A percentile compares a stretch with the other conserved stretches of the same genome.
phyloP scores from a whole-genome alignment of 2,329 filamentous ascomycete genomes.

The Paraphaeosphaeria minitans region DNA sequence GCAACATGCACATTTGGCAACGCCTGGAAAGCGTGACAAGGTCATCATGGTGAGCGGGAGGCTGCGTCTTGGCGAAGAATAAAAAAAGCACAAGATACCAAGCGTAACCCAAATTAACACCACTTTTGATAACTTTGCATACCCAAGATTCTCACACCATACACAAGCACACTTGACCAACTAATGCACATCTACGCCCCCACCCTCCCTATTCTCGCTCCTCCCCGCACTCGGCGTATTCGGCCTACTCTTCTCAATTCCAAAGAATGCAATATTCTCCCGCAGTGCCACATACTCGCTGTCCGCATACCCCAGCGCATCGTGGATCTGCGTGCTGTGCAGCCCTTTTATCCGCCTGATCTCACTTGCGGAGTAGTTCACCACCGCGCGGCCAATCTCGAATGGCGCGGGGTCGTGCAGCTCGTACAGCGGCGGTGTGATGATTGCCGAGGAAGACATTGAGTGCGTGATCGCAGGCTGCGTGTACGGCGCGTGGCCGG shows the following conservation, averaged over 20 bases:
- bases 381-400: conserved; percentile 86
- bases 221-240: conserved; percentile 40
- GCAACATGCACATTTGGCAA: too few relatives aligned
- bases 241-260: conserved; percentile 45
- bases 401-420: conserved; percentile 45
- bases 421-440: conserved; percentile 33
- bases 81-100: too few relatives aligned
- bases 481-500: conserved; percentile 10
- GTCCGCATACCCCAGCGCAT: conserved; percentile 85
- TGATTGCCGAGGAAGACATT: conserved; percentile 18
- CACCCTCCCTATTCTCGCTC: conserved; percentile 4
- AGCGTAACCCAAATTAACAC: too few relatives aligned
- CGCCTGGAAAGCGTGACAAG: too few relatives aligned
- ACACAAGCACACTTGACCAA: neutral
- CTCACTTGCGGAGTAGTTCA: conserved; percentile 90
- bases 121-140: too few relatives aligned
- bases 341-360: conserved; percentile 83
- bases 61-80: too few relatives aligned
- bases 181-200: conserved; percentile 2
- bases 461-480: conserved; percentile 17
- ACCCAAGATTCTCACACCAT: too few relatives aligned
- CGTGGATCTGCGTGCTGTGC: conserved; percentile 79
- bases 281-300: conserved; percentile 91
- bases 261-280: conserved; percentile 82
- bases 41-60: too few relatives aligned